A percentile compares a stretch with the other conserved stretches of the same genome.
These are phyloP conservation scores for Metschnikowia hibisci DNA, from an alignment of 805 yeast genomes.

Conservation along the genomic window DNA sequence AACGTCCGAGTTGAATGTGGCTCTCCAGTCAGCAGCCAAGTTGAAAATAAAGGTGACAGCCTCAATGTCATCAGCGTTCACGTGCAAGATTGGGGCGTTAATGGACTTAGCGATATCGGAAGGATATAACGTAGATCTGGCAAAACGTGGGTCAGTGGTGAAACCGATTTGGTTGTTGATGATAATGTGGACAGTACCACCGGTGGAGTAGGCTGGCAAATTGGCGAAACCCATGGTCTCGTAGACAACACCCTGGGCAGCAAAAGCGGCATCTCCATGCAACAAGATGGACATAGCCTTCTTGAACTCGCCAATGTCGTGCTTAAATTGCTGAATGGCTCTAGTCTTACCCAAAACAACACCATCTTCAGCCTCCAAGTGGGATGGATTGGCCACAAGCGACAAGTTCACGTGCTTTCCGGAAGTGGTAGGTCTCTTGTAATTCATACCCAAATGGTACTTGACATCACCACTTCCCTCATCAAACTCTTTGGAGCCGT, in stretches of 20 bases:
- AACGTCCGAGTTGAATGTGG: conserved; percentile 93
- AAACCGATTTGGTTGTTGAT: conserved; percentile 99
- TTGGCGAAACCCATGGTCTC: conserved; percentile 95
- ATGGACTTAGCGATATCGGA: conserved; percentile 95
- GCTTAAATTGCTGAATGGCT: conserved; percentile 88
- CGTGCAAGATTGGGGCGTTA: conserved; percentile 99
- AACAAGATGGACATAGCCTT: conserved; percentile 90
- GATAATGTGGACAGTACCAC: conserved; percentile 96
- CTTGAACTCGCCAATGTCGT: conserved; percentile 74
- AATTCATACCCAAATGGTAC: conserved; percentile 99
- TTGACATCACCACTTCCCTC: conserved; percentile 99
- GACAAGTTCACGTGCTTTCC: conserved; percentile 95
- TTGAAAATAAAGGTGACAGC: conserved; percentile 87
- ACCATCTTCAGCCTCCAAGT: conserved; percentile 98
- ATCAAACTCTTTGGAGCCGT: conserved; percentile 84
- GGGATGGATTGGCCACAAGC: conserved; percentile 97
- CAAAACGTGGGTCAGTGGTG: conserved; percentile 97
- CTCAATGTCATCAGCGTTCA: conserved; percentile 97
- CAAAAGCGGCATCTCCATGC: conserved; percentile 99
- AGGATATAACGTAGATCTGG: conserved; percentile 97
- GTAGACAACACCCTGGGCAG: conserved; percentile 98
- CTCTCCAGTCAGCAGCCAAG: conserved; percentile 98
- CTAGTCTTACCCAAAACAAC: conserved; percentile 97
- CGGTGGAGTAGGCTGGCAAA: conserved; percentile 93
- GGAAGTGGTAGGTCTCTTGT: conserved; percentile 97